Evolutionary conservation across 2,329 filamentous ascomycete genomes (phyloP).

Genomic region (Zymoseptoria passerinii): DNA sequence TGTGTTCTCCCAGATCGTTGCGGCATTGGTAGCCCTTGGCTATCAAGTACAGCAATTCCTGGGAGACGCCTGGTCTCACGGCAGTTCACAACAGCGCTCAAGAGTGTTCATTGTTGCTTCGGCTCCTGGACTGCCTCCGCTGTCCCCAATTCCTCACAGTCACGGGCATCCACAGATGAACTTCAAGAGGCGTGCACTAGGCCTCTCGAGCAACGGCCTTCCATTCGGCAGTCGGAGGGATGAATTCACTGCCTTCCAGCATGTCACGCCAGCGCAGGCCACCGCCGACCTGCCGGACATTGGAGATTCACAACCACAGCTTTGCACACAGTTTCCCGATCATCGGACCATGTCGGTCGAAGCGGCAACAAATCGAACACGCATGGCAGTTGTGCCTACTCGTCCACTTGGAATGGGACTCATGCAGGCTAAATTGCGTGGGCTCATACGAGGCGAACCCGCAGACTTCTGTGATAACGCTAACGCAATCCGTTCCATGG

Average conservation of each 20-base stretch:
- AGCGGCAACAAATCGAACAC: constrained; percentile 33
- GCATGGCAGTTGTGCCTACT: constrained; percentile 53
- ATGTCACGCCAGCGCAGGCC: constrained; percentile 46
- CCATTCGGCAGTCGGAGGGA: constrained; percentile 49
- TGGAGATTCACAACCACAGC: constrained; percentile 51
- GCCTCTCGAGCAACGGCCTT: constrained; percentile 51
- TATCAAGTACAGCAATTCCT: constrained; percentile 65
- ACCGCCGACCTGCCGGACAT: constrained; percentile 55
- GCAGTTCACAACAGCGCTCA: constrained; percentile 56
- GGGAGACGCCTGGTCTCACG: constrained; percentile 61
- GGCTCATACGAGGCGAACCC: constrained; percentile 22
- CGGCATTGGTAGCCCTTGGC: constrained; percentile 63
- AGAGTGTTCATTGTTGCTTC: constrained; percentile 65
- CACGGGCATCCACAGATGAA: constrained; percentile 49
- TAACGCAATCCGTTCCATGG: constrained; percentile 14
- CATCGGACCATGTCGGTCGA: constrained; percentile 48
- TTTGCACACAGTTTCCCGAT: constrained; percentile 59
- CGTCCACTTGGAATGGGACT: constrained; percentile 35
- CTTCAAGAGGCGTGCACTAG: constrained; percentile 38
- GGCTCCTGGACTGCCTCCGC: constrained; percentile 54
- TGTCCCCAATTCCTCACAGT: constrained; percentile 49
- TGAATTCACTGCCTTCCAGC: constrained; percentile 51
- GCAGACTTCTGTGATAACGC: constrained; percentile 16
- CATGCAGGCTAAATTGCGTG: constrained; percentile 22
- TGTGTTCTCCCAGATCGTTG: constrained; percentile 65